These are phyloP conservation scores for Coemansia sp. DNA, from an alignment of 192 early-diverging fungal genomes.

Conservation along the genomic window DNA sequence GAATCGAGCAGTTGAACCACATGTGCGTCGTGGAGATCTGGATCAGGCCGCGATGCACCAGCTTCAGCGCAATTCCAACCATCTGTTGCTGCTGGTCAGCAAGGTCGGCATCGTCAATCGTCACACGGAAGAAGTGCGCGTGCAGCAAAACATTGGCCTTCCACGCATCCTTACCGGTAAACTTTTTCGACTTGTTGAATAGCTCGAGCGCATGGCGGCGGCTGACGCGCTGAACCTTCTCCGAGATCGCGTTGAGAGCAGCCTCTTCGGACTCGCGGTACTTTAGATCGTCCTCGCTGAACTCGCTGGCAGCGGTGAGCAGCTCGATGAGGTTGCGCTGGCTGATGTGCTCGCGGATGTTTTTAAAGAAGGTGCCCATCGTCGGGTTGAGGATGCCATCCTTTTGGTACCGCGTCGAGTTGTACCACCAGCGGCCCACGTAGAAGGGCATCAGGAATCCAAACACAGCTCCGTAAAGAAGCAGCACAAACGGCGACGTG, in stretches of 20 bases:
- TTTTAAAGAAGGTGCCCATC: constrained; percentile 90
- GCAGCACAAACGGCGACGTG: constrained; percentile 79
- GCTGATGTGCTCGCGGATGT: constrained; percentile 72
- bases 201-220: constrained; percentile 35
- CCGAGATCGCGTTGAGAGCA: constrained; percentile 46
- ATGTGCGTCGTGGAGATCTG: constrained; percentile 82
- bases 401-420: constrained; percentile 81
- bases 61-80: constrained; percentile 65
- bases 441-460: constrained; percentile 83
- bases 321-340: constrained; percentile 70
- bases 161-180: constrained; percentile 44
- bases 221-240: constrained; percentile 34
- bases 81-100: constrained; percentile 63
- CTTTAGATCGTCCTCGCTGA: constrained; percentile 46
- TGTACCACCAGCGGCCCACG: constrained; percentile 95
- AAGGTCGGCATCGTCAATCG: constrained; percentile 53
- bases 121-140: constrained; percentile 78
- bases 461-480: constrained; percentile 83
- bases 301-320: constrained; percentile 72
- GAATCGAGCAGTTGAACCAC: constrained; percentile 71
- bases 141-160: constrained; percentile 77
- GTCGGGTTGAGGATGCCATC: constrained; percentile 84
- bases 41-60: constrained; percentile 78
- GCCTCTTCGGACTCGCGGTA: constrained; percentile 48
- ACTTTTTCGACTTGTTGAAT: constrained; percentile 49